phyloP scores from a whole-genome alignment of 768 basidiomycete genomes.

The Lyophyllum semitale region DNA sequence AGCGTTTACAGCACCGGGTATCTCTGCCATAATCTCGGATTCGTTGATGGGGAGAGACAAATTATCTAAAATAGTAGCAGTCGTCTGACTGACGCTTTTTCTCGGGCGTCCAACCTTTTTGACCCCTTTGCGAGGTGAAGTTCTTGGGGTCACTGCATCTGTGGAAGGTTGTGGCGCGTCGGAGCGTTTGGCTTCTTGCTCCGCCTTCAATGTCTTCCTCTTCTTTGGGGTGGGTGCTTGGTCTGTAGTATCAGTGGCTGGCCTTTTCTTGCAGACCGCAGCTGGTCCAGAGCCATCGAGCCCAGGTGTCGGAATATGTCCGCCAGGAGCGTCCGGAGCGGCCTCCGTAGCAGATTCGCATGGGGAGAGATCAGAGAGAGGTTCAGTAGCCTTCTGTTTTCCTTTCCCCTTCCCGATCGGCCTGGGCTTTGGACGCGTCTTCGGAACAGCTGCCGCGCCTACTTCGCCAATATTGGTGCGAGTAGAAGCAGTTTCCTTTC shows the following conservation, averaged over 20 bases:
- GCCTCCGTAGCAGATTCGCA: background rate
- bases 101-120: background rate
- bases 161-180: background rate
- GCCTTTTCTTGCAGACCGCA: constrained; percentile 2
- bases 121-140: background rate
- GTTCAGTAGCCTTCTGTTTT: constrained; percentile 20
- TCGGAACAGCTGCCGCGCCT: background rate
- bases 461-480: constrained; percentile 5
- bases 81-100: background rate
- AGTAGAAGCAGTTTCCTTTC: background rate
- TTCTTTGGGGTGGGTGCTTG: constrained; percentile 9
- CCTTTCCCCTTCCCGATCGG: constrained; percentile 22
- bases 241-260: background rate
- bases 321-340: background rate
- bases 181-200: background rate
- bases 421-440: constrained; percentile 16
- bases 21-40: background rate
- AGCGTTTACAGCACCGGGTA: background rate
- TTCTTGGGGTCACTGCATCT: background rate
- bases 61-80: background rate
- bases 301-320: background rate
- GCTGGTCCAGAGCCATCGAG: background rate
- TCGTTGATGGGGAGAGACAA: background rate
- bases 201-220: constrained; percentile 6
- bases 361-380: background rate